Evolutionary conservation across 2,329 filamentous ascomycete species (phyloP).

Genomic region (Aureobasidium sp.): DNA sequence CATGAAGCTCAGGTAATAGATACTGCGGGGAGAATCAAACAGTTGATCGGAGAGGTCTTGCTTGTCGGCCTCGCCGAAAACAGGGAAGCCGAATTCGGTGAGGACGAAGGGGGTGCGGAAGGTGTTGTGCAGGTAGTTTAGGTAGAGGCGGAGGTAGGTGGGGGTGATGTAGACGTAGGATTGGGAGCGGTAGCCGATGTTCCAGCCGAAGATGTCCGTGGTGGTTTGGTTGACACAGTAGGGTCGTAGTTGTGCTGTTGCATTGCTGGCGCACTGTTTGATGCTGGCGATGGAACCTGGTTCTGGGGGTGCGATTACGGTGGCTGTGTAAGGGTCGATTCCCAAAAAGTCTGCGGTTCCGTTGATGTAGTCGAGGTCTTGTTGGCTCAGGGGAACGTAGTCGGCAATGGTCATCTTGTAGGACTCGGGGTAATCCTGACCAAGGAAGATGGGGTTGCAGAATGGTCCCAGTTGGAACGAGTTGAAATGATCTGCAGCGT

Average conservation of each 20-base stretch:
- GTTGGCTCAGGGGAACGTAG: constrained; percentile 38
- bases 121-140: constrained; percentile 52
- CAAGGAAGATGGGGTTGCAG: constrained; percentile 45
- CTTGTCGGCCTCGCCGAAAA: constrained; percentile 40
- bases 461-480: constrained; percentile 40
- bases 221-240: constrained; percentile 25
- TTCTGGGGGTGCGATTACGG: constrained; percentile 15
- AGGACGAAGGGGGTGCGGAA: constrained; percentile 38
- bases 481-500: constrained; percentile 38
- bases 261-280: constrained; percentile 27
- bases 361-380: constrained; percentile 33
- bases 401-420: constrained; percentile 38
- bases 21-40: constrained; percentile 44
- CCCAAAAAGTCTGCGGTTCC: constrained; percentile 23
- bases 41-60: constrained; percentile 39
- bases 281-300: constrained; percentile 15
- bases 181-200: constrained; percentile 40
- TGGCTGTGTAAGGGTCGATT: constrained; percentile 25
- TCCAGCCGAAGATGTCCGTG: constrained; percentile 24
- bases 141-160: constrained; percentile 46
- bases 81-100: constrained; percentile 29
- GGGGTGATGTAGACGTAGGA: constrained; percentile 52
- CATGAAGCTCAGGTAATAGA: constrained; percentile 45
- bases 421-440: constrained; percentile 41
- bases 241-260: constrained; percentile 22